Conservation (phyloP, 345 rosid genomes). For the Garcia nutans region DNA sequence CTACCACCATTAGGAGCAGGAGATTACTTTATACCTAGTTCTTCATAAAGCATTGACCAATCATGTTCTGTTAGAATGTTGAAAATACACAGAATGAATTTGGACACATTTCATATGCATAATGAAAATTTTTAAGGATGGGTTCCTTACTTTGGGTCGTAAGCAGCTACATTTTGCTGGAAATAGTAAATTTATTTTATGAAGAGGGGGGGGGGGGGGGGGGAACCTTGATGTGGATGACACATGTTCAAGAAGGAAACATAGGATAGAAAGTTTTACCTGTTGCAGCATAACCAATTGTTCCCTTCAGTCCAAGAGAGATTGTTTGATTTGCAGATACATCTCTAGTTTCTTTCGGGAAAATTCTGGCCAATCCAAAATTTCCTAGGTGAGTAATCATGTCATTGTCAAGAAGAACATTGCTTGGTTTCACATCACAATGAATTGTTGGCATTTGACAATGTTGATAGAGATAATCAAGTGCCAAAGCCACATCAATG, state of each 20-base stretch:
- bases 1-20: no score
- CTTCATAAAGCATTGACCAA: not conserved
- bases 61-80: not conserved
- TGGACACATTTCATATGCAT: not conserved
- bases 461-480: conserved; percentile 26
- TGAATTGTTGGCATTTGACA: conserved; percentile 23
- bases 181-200: no score
- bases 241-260: not conserved
- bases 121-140: not conserved
- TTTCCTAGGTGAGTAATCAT: conserved; percentile 20
- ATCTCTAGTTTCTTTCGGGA: not conserved
- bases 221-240: not conserved
- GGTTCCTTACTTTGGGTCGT: not conserved
- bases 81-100: no score
- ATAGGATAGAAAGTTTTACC: conserved; percentile 16
- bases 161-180: not conserved
- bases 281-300: conserved; percentile 45
- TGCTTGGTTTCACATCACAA: conserved; percentile 25
- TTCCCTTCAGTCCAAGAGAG: conserved; percentile 42
- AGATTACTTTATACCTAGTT: not conserved
- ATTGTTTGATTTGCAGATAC: conserved; percentile 22
- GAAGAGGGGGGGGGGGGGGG: no score
- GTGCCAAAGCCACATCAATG: conserved; percentile 18
- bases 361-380: conserved; percentile 24
- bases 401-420: conserved; percentile 24